Evolutionary conservation across 352 stramenopile genomes (phyloP).

Genomic region (Pythium dissotocum): DNA sequence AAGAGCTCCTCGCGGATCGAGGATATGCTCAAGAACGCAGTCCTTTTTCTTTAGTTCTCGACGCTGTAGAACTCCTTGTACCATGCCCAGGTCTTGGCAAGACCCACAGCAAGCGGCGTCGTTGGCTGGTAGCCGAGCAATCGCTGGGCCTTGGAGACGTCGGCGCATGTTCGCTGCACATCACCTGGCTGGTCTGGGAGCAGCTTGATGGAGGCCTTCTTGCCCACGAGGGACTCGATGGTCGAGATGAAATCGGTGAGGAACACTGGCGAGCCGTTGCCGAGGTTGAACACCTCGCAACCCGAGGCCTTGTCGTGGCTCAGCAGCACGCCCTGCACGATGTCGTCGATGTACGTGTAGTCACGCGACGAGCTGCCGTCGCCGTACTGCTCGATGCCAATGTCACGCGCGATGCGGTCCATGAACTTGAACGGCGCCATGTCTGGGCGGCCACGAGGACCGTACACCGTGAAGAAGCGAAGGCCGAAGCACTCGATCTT

Average conservation of each 20-base stretch:
- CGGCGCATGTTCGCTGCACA: constrained; percentile 94
- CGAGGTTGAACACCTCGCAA: constrained; percentile 98
- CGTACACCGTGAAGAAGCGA: constrained; percentile 99
- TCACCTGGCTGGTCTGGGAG: constrained; percentile 96
- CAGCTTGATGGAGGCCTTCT: constrained; percentile 93
- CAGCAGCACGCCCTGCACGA: constrained; percentile 94
- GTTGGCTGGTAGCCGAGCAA: constrained; percentile 95
- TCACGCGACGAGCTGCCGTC: constrained; percentile 94
- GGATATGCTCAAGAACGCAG: too few relatives aligned
- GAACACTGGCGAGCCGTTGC: constrained; percentile 91
- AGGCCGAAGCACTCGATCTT: constrained; percentile 93
- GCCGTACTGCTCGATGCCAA: constrained; percentile 96
- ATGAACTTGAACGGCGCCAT: constrained; percentile 99
- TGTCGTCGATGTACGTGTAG: constrained; percentile 99
- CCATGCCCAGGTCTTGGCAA: constrained; percentile 93
- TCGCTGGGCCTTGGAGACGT: constrained; percentile 94
- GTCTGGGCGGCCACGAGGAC: constrained; percentile 93
- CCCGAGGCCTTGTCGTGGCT: constrained; percentile 65
- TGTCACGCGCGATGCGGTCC: constrained; percentile 90
- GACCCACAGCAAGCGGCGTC: constrained; percentile 92
- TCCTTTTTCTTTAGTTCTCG: constrained; percentile 10
- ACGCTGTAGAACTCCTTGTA: constrained; percentile 78
- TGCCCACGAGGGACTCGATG: constrained; percentile 93
- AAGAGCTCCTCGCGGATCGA: background rate
- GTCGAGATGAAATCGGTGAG: constrained; percentile 95